Evolutionary conservation across 2,329 filamentous ascomycete genomes (phyloP).

Genomic region (Dactylellina cionopaga): DNA sequence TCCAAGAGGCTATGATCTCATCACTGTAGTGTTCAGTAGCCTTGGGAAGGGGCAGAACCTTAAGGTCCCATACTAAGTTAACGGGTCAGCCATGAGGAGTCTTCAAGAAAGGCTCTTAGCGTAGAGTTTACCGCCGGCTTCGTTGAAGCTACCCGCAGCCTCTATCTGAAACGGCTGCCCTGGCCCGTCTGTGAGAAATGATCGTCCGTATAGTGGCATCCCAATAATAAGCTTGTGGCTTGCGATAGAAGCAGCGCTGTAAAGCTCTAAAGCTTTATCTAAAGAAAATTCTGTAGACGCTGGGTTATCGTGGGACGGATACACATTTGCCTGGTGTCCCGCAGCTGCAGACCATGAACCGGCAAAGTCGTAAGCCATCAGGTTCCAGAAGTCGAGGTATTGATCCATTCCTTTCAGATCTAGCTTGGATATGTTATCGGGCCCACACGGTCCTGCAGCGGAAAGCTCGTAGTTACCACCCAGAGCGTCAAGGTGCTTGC

Average conservation of each 20-base stretch:
- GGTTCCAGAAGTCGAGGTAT: slow-evolving; percentile 78
- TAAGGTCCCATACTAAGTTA: too few species aligned
- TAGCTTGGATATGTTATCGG: slow-evolving; percentile 70
- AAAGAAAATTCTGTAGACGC: slow-evolving; percentile 81
- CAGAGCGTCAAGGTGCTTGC: too few species aligned
- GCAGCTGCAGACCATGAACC: slow-evolving; percentile 78
- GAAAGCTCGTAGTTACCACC: slow-evolving; percentile 63
- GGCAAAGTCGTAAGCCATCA: too few species aligned
- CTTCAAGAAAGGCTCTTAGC: too few species aligned
- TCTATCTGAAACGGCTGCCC: too few species aligned
- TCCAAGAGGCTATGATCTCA: slow-evolving; percentile 76
- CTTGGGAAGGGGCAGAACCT: too few species aligned
- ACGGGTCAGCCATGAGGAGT: too few species aligned
- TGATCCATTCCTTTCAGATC: slow-evolving; percentile 72
- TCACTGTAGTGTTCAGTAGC: slow-evolving; percentile 66
- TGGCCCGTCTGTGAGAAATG: too few species aligned
- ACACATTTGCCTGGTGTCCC: slow-evolving; percentile 85
- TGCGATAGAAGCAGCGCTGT: slow-evolving; percentile 74
- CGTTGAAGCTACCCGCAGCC: too few species aligned
- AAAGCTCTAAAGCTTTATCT: slow-evolving; percentile 74
- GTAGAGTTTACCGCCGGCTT: too few species aligned
- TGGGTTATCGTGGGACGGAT: slow-evolving; percentile 68
- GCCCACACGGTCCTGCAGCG: slow-evolving; percentile 60
- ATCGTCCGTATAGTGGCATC: slow-evolving; percentile 91
- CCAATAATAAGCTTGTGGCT: slow-evolving; percentile 82